Evolutionary conservation across 345 rosid species (phyloP), one percentile per base, ranked within the genome.

Genomic region (Corchorus capsularis): DNA sequence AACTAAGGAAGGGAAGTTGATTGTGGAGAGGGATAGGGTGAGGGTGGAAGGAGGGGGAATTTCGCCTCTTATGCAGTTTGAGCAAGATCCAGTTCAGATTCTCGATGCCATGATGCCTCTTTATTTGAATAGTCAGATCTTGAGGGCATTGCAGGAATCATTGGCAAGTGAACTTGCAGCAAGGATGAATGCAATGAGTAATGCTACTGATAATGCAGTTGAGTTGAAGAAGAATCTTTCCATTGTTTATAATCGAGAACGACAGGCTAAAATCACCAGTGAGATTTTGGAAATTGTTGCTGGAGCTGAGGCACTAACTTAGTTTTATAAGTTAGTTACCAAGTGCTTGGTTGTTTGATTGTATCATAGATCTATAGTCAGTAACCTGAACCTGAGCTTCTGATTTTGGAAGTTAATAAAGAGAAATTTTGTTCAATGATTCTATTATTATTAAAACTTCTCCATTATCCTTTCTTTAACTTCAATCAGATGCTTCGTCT

Each of bases 61-160:
- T 27, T 83, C 87, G 1, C 94, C 98, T 0, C 87, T 94, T 76
- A 75, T 87, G 95, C 84, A 84, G 84, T 93, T 94, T 74, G 98
- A 93, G 84, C 97, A 93, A 82, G 97, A 93, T 68, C 97, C 97
- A 3, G 90, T 81, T 81, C 97, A 93, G 86, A 94, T 93, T 82
- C 92, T 94, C 56, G 97, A 94, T 79, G 97, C 97, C 11, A 87
- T 93, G 97, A 84, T 93, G 91, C 98, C 97, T 62, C 85, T 93
- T 79, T 93, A 94, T 83, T 49, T 93, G 79, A 93, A 93, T 72
- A 89, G 97, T 78, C 98, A 91, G 86, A 89, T 93, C 80, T 79
- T 94, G 84, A 89, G 94, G 80, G 93, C 94, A 27, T 63, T 94
- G 83, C 98, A 93, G 83, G 98, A 94, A 53, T 89, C 97, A 4